Evolutionary conservation across 106 monocot species (phyloP), one percentile per base, ranked within the genome.

Genomic region (Hemerocallis citrina): DNA sequence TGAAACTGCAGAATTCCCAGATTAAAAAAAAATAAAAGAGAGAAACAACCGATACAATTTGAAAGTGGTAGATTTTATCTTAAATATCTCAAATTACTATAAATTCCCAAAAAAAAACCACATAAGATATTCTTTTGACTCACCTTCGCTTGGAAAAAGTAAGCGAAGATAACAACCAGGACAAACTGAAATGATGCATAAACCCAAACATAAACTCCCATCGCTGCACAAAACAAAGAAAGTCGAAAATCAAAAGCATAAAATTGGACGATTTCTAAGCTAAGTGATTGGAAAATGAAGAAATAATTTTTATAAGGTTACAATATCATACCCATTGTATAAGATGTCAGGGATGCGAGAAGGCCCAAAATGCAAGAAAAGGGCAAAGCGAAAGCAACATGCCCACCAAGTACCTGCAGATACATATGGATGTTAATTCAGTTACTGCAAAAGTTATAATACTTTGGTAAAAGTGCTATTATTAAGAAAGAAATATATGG

Each of bases 331-430:
- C 79, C 79, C 59, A 79, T 69, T 22, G 69, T 65, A 1, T 73
- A 55, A 15, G 79, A 49, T 37, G 74, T 65, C 42, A 79, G 7
- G 8, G 74, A 65, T 58, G 79, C 40, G 34, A 74, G 62, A 44
- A 79, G 58, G 4, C 74, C 79, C 25, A 79, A 62, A 21, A 74
- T n/a, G n/a, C n/a, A n/a, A n/a, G n/a, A n/a, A n/a, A n/a, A n/a
- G n/a, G n/a, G n/a, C n/a, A n/a, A n/a, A n/a, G n/a, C n/a, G n/a
- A n/a, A n/a, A n/a, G n/a, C n/a, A n/a, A n/a, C n/a, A n/a, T n/a
- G n/a, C n/a, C n/a, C n/a, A n/a, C n/a, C n/a, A n/a, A n/a, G n/a
- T n/a, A n/a, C n/a, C n/a, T n/a, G n/a, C n/a, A n/a, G n/a, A n/a
- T n/a, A n/a, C n/a, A n/a, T n/a, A n/a, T n/a, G n/a, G n/a, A n/a